Percentiles rank a stretch among this genome's conserved stretches.
Conservation (phyloP, 2,329 filamentous ascomycete species). For the Sporothrix schenckii region DNA sequence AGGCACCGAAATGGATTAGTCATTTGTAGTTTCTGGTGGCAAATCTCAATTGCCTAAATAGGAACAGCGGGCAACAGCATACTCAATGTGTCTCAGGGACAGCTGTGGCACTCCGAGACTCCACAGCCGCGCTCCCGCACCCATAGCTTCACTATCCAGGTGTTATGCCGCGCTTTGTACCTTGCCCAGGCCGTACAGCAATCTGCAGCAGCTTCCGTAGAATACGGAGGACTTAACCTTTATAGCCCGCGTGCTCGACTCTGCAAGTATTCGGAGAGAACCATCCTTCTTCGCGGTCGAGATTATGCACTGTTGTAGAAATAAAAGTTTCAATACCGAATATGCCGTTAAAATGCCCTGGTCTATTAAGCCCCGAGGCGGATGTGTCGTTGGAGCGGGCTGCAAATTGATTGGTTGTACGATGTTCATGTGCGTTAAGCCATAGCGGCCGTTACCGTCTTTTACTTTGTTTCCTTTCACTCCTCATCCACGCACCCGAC, state of each 20-base stretch:
- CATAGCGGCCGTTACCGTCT: neutral
- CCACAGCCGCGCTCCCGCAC: neutral
- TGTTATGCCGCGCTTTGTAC: neutral
- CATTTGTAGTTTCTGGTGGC: neutral
- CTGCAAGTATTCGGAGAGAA: neutral
- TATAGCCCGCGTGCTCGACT: too few species aligned
- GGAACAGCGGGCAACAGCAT: neutral
- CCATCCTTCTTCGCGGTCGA: neutral
- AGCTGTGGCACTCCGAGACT: too few species aligned
- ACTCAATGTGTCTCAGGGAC: too few species aligned
- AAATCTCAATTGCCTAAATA: conserved; percentile 16
- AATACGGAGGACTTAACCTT: neutral
- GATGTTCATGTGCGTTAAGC: too few species aligned
- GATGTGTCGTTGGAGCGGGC: neutral
- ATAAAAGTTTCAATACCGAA: neutral
- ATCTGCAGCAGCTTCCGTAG: neutral
- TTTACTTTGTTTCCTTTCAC: neutral
- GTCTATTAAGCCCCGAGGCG: neutral
- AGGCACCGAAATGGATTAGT: conserved; percentile 21
- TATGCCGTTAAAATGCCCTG: neutral
- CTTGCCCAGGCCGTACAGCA: too few species aligned
- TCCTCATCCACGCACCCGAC: neutral
- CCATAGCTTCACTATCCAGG: neutral
- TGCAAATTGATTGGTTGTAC: conserved; percentile 20
- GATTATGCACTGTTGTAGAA: neutral